Base-by-base conservation (phyloP, 2,329 filamentous ascomycete species). In the Tricladium varicosporioides region DNA sequence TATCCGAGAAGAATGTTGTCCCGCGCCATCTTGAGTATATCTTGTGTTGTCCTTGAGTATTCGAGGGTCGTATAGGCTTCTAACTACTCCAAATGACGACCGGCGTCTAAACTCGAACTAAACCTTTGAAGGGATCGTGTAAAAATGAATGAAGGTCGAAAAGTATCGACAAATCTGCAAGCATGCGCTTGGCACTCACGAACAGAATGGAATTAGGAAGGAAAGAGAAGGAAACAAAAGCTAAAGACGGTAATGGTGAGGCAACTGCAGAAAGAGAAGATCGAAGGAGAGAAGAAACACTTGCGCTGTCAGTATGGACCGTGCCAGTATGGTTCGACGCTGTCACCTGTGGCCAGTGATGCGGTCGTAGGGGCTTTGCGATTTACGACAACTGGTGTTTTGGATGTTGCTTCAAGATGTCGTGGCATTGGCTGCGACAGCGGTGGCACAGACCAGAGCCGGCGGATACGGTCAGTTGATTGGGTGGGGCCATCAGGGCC, bases 1-100 rank as follows among this genome's bases (percentile, higher is more conserved):
- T 79, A 84, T 58, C 76, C 73, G 65, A 79, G 65, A 62, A 83
- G 75, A 45, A 83, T 72, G 60, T 77, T 80, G 73, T 81, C 78
- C 48, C 55, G 58, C 65, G 75, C 73, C 75, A 78, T 81, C 61
- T 60, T 53, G 55, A 40, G 48, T 51, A 45, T 11, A 18, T 50
- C 33, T 43, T 44, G 9, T 32, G 40, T 40, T 46, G 13, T 47
- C 19, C 33, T 42, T 48, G 19, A 7, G 33, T 22, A 19, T 18
- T 48, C 14, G 53, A 27, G 19, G 45, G 48, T 40, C 31, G 36
- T 15, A 43, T 40, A 36, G 27, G 32, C 42, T 36, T 56, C 48
- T 36, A 54, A 36, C 16, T n/a, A 18, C 51, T 44, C 51, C 27
- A 57, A 59, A 60, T 60, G 67, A 69, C 67, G 67, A 65, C 67